A percentile compares a stretch with the other conserved stretches of the same genome.
Conservation (phyloP, 371 early-diverging fungal genomes). For the Mortierella sp. region DNA sequence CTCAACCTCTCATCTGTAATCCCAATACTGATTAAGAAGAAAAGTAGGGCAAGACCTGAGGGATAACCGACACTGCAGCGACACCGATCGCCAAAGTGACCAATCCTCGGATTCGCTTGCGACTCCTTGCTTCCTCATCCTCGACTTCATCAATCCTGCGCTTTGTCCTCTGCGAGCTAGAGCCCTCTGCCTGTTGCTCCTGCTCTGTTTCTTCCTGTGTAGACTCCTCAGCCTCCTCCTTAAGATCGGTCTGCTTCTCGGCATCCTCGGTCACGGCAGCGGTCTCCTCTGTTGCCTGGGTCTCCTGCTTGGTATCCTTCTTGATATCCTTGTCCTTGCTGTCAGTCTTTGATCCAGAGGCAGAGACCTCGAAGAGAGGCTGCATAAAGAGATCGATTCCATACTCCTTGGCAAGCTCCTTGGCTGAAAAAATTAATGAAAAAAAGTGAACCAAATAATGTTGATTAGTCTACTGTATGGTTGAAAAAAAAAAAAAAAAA, state of each 20-base stretch:
- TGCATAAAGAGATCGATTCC: conserved; percentile 28
- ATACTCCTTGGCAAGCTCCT: conserved; percentile 34
- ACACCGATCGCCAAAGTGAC: conserved; percentile 31
- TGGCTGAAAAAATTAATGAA: conserved; percentile 5
- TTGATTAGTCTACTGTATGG: too few species aligned
- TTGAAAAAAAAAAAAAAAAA: not conserved
- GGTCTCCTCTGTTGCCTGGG: not conserved
- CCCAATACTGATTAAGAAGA: too few species aligned
- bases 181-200: not conserved
- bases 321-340: conserved; percentile 1
- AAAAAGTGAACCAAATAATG: not conserved
- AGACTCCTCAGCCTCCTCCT: too few species aligned
- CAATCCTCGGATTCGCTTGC: conserved; percentile 27
- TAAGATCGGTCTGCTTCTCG: not conserved
- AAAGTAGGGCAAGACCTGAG: conserved; percentile 35
- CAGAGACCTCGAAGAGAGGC: conserved; percentile 27
- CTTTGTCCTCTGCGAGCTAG: conserved; percentile 5
- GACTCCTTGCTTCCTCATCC: conserved; percentile 20
- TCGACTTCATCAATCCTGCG: conserved; percentile 32
- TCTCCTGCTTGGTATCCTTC: conserved; percentile 7
- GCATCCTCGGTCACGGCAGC: not conserved
- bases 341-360: conserved; percentile 6
- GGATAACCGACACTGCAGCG: conserved; percentile 22
- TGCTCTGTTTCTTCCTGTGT: not conserved
- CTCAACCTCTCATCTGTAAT: too few species aligned